These are phyloP conservation scores for Fraxinus xanthoxyloides DNA, from an alignment of 305 asterid species.

Conservation along the genomic window DNA sequence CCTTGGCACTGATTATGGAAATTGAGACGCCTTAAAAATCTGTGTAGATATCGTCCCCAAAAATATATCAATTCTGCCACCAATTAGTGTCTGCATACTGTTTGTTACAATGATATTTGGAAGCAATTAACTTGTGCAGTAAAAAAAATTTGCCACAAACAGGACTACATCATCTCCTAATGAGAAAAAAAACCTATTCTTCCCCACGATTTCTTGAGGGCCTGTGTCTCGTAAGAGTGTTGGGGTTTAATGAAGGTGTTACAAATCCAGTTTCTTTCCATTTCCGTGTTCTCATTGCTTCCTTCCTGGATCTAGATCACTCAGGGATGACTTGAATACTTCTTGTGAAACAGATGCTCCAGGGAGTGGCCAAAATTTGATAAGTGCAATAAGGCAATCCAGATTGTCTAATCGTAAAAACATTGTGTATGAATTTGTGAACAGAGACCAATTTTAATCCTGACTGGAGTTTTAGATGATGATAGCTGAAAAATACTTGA, in stretches of 20 bases:
- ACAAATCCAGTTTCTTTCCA: background rate
- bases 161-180: background rate
- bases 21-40: background rate
- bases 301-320: background rate
- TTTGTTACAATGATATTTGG: background rate
- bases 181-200: background rate
- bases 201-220: background rate
- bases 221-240: background rate
- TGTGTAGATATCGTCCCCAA: background rate
- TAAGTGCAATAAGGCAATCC: background rate
- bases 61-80: background rate
- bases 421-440: background rate
- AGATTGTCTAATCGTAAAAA: background rate
- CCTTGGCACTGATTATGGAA: slow-evolving; percentile 19
- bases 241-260: background rate
- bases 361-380: background rate
- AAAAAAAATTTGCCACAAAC: background rate
- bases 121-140: background rate
- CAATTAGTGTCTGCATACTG: background rate
- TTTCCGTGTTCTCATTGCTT: background rate
- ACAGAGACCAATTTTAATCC: background rate
- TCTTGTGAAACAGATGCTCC: background rate
- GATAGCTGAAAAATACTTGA: background rate
- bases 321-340: background rate
- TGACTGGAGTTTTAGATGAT: background rate